These are phyloP conservation scores for Penicillium decumbens DNA, from an alignment of 2,329 filamentous ascomycete genomes.

Conservation along the genomic window DNA sequence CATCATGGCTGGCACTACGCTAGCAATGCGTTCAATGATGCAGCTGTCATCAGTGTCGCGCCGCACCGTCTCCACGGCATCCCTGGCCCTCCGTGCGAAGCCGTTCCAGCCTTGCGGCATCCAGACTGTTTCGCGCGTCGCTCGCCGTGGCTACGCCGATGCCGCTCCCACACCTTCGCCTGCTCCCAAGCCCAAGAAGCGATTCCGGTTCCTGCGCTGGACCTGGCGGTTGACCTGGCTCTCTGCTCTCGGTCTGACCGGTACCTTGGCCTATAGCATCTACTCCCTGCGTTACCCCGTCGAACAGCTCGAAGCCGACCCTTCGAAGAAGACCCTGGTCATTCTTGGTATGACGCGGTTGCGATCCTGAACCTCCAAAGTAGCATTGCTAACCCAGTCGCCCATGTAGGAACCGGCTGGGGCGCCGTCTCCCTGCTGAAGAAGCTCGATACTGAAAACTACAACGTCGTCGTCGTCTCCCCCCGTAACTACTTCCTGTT, in stretches of 20 bases:
- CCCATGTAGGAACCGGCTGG: constrained; percentile 78
- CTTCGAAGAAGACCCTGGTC: constrained; percentile 92
- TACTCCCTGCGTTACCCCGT: constrained; percentile 76
- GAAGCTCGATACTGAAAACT: constrained; percentile 98
- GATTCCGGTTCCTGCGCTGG: constrained; percentile 70
- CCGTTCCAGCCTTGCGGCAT: constrained; percentile 23
- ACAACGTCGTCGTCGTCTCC: constrained; percentile 96
- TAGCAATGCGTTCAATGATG: constrained; percentile 30
- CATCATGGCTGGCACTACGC: constrained; percentile 35
- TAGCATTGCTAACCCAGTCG: constrained; percentile 22
- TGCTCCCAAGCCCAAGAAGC: constrained; percentile 48
- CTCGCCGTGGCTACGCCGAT: constrained; percentile 51
- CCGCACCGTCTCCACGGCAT: constrained; percentile 33
- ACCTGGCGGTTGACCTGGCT: constrained; percentile 79
- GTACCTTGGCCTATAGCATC: constrained; percentile 72
- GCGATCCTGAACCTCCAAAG: constrained; percentile 2
- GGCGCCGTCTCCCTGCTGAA: constrained; percentile 93
- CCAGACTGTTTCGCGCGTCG: constrained; percentile 33
- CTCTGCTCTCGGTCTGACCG: constrained; percentile 63
- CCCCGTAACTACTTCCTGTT: constrained; percentile 99
- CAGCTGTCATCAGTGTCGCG: constrained; percentile 36
- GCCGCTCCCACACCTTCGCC: constrained; percentile 34
- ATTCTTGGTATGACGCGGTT: constrained; percentile 65
- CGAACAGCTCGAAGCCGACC: constrained; percentile 74
- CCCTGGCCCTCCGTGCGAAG: constrained; percentile 25